These are phyloP conservation scores for Kitagawia praeruptora DNA, from an alignment of 129 eudicot genomes.

Conservation along the genomic window DNA sequence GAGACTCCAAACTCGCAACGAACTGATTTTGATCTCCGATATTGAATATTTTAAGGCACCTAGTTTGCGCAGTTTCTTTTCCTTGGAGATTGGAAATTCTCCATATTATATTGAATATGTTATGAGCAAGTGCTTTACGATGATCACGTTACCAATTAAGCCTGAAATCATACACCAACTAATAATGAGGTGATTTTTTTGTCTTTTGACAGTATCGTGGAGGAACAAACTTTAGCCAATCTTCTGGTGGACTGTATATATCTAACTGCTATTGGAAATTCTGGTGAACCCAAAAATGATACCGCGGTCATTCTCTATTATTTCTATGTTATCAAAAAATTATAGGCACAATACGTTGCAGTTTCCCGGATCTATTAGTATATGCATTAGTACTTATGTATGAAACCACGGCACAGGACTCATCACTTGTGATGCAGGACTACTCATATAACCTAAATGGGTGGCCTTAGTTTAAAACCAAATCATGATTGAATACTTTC, in stretches of 20 bases:
- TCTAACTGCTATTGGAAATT: constrained; percentile 32
- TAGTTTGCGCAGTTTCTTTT: too few species aligned
- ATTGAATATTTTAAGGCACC: too few species aligned
- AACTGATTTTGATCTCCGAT: too few species aligned
- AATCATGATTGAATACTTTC: background rate
- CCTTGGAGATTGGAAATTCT: too few species aligned
- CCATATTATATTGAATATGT: too few species aligned
- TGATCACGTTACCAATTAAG: too few species aligned
- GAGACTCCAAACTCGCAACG: too few species aligned
- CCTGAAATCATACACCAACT: too few species aligned
- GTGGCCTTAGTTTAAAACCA: constrained; percentile 34
- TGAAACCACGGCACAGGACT: background rate
- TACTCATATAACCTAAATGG: constrained; percentile 73
- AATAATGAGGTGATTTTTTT: too few species aligned
- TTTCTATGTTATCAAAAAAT: background rate
- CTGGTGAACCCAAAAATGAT: background rate
- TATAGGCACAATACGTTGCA: background rate
- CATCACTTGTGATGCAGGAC: constrained; percentile 32
- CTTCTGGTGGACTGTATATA: constrained; percentile 78
- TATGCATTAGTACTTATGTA: background rate
- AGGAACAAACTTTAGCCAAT: constrained; percentile 76
- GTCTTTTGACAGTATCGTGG: constrained; percentile 29
- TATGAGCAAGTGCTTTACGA: too few species aligned
- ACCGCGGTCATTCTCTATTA: background rate
- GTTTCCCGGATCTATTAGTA: background rate